Conservation (phyloP, 2,329 filamentous ascomycete genomes). For the Leptographium lundbergii region DNA sequence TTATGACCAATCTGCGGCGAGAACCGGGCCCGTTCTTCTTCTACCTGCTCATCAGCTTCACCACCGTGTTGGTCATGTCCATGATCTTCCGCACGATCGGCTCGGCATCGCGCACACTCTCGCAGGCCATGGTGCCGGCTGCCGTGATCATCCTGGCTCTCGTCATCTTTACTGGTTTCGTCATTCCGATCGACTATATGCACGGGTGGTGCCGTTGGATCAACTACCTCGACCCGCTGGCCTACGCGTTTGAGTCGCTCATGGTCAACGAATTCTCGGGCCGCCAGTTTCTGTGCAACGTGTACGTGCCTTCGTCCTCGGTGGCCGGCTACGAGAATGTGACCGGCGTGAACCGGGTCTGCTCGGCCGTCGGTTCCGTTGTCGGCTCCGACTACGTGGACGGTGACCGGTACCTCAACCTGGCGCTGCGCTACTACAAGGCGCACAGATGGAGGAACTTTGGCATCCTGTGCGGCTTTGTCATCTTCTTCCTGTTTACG, state of each 20-base stretch:
- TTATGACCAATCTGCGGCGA: slow-evolving; percentile 70
- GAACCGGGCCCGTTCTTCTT: slow-evolving; percentile 72
- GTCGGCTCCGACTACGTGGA: slow-evolving; percentile 37
- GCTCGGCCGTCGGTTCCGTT: slow-evolving; percentile 44
- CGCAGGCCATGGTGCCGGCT: slow-evolving; percentile 49
- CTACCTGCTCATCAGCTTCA: slow-evolving; percentile 66
- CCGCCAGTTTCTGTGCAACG: slow-evolving; percentile 42
- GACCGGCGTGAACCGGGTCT: slow-evolving; percentile 32
- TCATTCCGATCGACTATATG: slow-evolving; percentile 55
- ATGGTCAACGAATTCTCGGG: slow-evolving; percentile 73
- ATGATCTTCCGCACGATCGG: slow-evolving; percentile 76
- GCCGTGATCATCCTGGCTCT: slow-evolving; percentile 51
- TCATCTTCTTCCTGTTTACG: slow-evolving; percentile 43
- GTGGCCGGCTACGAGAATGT: slow-evolving; percentile 25
- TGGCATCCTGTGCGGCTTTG: slow-evolving; percentile 55
- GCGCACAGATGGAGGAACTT: slow-evolving; percentile 58
- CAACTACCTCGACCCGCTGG: slow-evolving; percentile 66
- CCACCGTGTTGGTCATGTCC: slow-evolving; percentile 64
- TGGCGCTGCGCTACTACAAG: slow-evolving; percentile 42
- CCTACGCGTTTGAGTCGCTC: slow-evolving; percentile 68
- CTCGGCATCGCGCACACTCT: slow-evolving; percentile 58
- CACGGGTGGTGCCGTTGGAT: slow-evolving; percentile 73
- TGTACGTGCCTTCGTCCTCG: slow-evolving; percentile 28
- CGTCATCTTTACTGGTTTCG: slow-evolving; percentile 60
- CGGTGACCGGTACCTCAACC: slow-evolving; percentile 44